phyloP scores from a whole-genome alignment of 2,329 filamentous ascomycete species.

The Sphaerulina vaccinii region DNA sequence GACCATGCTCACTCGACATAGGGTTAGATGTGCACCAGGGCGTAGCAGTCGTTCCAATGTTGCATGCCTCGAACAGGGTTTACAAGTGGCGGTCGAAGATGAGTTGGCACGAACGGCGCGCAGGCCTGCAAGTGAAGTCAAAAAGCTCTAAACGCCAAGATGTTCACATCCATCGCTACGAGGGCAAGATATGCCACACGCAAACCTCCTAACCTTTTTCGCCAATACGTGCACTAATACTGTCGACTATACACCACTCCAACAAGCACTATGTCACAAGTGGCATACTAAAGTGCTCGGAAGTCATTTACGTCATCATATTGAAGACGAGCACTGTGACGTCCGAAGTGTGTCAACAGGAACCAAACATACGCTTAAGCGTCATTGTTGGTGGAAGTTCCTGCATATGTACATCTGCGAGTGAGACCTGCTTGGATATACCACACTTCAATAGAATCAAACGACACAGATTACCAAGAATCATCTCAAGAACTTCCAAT shows the following conservation, averaged over 20 bases:
- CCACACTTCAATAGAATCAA: not conserved
- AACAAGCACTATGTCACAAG: not conserved
- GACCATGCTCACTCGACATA: slow-evolving; percentile 3
- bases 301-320: slow-evolving; percentile 11
- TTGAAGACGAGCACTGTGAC: not conserved
- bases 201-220: too few relatives aligned
- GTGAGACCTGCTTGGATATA: not conserved
- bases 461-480: not conserved
- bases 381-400: not conserved
- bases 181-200: too few relatives aligned
- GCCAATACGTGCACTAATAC: too few relatives aligned
- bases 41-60: not conserved
- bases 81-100: too few relatives aligned
- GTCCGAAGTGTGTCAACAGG: not conserved
- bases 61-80: not conserved
- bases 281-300: not conserved
- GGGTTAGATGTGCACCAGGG: slow-evolving; percentile 4
- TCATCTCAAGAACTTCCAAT: not conserved
- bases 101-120: too few relatives aligned
- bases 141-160: too few relatives aligned
- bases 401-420: not conserved
- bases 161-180: too few relatives aligned
- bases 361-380: not conserved
- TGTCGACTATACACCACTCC: not conserved
- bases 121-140: too few relatives aligned